Evolutionary conservation across 1,284 basidiomycete genomes (phyloP), one percentile per base, ranked within the genome.

Genomic region (Austroboletus sp.): DNA sequence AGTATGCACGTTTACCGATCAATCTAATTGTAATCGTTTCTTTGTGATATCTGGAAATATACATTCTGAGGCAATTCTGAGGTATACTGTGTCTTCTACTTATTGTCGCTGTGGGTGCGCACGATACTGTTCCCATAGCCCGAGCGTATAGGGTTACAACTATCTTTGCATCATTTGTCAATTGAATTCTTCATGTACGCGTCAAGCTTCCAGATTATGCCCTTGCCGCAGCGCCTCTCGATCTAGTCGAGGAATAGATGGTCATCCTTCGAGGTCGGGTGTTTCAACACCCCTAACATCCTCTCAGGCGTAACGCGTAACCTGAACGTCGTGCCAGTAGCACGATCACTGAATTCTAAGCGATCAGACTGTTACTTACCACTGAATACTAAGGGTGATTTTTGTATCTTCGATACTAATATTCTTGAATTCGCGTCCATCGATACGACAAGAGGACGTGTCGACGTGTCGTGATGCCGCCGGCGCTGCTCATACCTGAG

Each of bases 191-290:
- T 70, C 69, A 85, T 67, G 29, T 60, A 54, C 31, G 58, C 71
- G 53, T 85, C 85, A 27, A 86, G 67, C 56, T 72, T 70, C 35
- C 68, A 68, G 13, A 85, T 62, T 9, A 73, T 74, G 23, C 76
- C 76, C 12, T 66, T 61, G 11, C 79, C 80, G 52, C 74, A 73
- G 23, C 69, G 68, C 13, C 59, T 62, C 58, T 85, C 81, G 54
- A 85, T 65, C 82, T 82, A 86, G 47, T 79, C 74, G 40, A 87
- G 74, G 57, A 87, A 86, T 21, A 21, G 19, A 21, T 5, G 19
- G 5, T 21, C 5, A 3, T 21, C 19, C 19, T 21, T 21, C 19
- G 19, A 21, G 19, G 19, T 21, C 19, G 19, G 19, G 19, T 21
- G 19, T 21, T 5, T 21, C 19, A 5, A 5, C 5, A 5, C 19